These are phyloP conservation scores for Suhomyces panamericanus DNA, from an alignment of 1,139 yeast species.

Conservation along the genomic window DNA sequence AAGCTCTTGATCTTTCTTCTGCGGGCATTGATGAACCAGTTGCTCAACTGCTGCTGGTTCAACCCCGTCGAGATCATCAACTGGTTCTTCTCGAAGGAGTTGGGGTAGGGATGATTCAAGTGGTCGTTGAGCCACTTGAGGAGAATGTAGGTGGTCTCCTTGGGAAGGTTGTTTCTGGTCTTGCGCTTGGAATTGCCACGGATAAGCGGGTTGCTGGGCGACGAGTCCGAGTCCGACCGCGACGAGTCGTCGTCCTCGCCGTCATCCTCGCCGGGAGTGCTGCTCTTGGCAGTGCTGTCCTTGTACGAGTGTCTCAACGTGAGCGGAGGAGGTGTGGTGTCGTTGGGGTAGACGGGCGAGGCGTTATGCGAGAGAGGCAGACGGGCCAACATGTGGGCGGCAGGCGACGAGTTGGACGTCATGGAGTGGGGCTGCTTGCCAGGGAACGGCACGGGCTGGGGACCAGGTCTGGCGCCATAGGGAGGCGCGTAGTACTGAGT, in stretches of 20 bases:
- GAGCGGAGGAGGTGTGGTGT: conserved; percentile 17
- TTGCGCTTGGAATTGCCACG: conserved; percentile 27
- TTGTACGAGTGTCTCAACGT: conserved; percentile 10
- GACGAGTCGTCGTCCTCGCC: conserved; percentile 10
- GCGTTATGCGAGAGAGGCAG: conserved; percentile 19
- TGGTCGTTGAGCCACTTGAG: conserved; percentile 85
- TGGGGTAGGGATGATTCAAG: conserved; percentile 91
- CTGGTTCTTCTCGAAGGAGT: conserved; percentile 82
- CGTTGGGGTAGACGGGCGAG: conserved; percentile 16
- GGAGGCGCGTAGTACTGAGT: conserved; percentile 6
- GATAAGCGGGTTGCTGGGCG: conserved; percentile 4
- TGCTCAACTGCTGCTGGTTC: conserved; percentile 85
- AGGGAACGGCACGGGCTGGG: not conserved
- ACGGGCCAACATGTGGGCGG: conserved; percentile 8
- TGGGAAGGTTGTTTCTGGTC: conserved; percentile 80
- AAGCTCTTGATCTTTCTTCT: conserved; percentile 68
- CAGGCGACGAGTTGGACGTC: not conserved
- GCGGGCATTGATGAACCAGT: conserved; percentile 97
- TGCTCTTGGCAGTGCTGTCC: conserved; percentile 3
- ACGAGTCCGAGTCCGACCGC: conserved; percentile 8
- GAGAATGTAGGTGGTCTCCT: conserved; percentile 79
- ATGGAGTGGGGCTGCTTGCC: not conserved
- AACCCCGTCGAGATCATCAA: conserved; percentile 81
- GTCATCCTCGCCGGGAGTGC: conserved; percentile 8
- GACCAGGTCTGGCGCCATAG: conserved; percentile 6